A percentile compares a stretch with the other conserved stretches of the same genome.
These are phyloP conservation scores for Tetrastigma voinierianum DNA, from an alignment of 164 flowering plant species.

Conservation along the genomic window DNA sequence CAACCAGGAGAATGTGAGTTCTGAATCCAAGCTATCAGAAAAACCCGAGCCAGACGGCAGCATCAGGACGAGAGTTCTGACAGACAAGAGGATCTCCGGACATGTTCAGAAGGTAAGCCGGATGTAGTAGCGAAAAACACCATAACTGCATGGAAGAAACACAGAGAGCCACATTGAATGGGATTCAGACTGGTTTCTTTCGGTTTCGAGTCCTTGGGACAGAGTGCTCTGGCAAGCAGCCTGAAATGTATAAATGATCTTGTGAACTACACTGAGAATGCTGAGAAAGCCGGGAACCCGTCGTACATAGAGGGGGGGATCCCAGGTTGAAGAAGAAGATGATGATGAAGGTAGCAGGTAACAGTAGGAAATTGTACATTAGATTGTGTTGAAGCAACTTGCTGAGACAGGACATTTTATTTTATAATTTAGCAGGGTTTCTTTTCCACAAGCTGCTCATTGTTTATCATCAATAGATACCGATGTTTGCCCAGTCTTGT, in stretches of 20 bases:
- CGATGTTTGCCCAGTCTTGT: conserved; percentile 15
- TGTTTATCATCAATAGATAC: conserved; percentile 5
- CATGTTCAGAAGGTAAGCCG: conserved; percentile 42
- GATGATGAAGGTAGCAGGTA: conserved; percentile 26
- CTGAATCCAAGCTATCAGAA: conserved; percentile 54
- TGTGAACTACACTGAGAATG: conserved; percentile 36
- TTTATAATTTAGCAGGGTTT: conserved; percentile 2
- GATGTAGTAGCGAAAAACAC: conserved; percentile 71
- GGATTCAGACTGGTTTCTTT: conserved; percentile 72
- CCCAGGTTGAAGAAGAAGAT: conserved; percentile 23
- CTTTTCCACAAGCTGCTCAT: not conserved
- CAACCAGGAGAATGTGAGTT: conserved; percentile 45
- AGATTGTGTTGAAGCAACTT: conserved; percentile 63
- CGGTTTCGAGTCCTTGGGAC: conserved; percentile 64
- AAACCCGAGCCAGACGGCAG: conserved; percentile 41
- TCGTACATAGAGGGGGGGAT: conserved; percentile 29
- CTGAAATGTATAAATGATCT: conserved; percentile 64
- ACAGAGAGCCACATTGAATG: conserved; percentile 59
- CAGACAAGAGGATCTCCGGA: conserved; percentile 63
- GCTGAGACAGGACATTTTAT: conserved; percentile 60
- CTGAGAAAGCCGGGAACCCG: conserved; percentile 32
- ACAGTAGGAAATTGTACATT: conserved; percentile 24
- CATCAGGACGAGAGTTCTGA: conserved; percentile 36
- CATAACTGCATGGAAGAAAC: conserved; percentile 71
- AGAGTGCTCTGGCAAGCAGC: conserved; percentile 75